Evolutionary conservation across 2,329 filamentous ascomycete species (phyloP).

Genomic region (Monosporascus ibericus): DNA sequence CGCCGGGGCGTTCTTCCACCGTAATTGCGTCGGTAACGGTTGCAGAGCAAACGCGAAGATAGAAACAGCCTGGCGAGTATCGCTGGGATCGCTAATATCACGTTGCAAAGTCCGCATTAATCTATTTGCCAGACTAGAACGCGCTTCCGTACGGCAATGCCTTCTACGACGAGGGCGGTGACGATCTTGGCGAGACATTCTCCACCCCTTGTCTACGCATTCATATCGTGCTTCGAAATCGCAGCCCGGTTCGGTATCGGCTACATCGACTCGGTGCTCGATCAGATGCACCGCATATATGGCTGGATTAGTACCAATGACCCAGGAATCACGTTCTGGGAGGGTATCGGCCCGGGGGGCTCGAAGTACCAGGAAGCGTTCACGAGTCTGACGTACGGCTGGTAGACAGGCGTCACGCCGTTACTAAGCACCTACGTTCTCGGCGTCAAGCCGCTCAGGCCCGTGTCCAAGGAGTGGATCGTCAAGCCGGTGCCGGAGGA

Average conservation of each 20-base stretch:
- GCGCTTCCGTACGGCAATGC: conserved; percentile 40
- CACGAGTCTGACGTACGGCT: conserved; percentile 45
- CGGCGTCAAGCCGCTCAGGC: conserved; percentile 36
- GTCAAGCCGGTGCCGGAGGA: conserved; percentile 30
- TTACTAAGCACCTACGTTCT: conserved; percentile 39
- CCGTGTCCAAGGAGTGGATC: conserved; percentile 37
- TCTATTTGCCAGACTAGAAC: conserved; percentile 32
- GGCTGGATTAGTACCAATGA: conserved; percentile 44
- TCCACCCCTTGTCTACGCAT: conserved; percentile 43
- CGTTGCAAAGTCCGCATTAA: conserved; percentile 28
- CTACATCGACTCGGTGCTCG: conserved; percentile 30
- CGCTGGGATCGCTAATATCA: conserved; percentile 26
- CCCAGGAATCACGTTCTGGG: conserved; percentile 43
- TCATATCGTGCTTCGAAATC: conserved; percentile 47
- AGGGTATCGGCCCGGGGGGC: conserved; percentile 40
- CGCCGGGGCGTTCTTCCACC: conserved; percentile 41
- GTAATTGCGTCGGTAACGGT: conserved; percentile 20
- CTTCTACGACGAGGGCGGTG: conserved; percentile 41
- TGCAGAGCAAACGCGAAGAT: conserved; percentile 39
- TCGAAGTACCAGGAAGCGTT: conserved; percentile 37
- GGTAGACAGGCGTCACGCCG: conserved; percentile 45
- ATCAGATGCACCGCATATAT: conserved; percentile 40
- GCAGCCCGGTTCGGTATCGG: conserved; percentile 38
- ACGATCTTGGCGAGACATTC: conserved; percentile 28
- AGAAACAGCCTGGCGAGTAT: conserved; percentile 44